These are phyloP conservation scores for Cladosporium sp. DNA, from an alignment of 2,329 filamentous ascomycete species.

Conservation along the genomic window DNA sequence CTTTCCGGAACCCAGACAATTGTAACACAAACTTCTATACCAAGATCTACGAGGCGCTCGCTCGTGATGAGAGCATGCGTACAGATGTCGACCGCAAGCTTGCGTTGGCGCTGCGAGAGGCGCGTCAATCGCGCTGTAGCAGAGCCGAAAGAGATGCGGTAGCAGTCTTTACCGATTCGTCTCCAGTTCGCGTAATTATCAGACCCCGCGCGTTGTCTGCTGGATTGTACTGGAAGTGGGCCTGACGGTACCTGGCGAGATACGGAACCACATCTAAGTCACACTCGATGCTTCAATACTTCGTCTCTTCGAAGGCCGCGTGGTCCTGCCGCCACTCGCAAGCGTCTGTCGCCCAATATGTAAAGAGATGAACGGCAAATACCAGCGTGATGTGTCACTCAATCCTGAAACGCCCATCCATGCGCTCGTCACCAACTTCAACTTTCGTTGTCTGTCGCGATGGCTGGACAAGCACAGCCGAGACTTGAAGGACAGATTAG, in stretches of 20 bases:
- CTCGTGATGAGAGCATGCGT: no score
- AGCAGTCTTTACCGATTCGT: not conserved
- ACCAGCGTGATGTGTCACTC: not conserved
- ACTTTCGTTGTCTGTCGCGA: not conserved
- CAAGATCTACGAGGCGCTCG: no score
- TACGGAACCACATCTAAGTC: not conserved
- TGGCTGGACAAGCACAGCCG: not conserved
- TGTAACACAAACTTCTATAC: no score
- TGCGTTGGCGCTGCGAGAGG: not conserved
- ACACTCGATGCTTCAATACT: no score
- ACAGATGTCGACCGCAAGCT: not conserved
- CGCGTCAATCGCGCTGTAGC: not conserved
- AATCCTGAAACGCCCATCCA: not conserved
- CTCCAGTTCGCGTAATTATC: not conserved
- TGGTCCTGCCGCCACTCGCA: not conserved
- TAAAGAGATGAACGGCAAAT: not conserved
- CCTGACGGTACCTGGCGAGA: not conserved
- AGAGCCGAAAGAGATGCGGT: not conserved
- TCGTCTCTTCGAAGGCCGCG: not conserved
- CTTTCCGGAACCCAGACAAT: no score
- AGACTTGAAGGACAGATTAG: not conserved
- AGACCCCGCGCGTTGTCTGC: not conserved
- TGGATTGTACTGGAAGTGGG: not conserved
- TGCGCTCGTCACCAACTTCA: not conserved
- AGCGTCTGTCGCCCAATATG: not conserved